Conservation (phyloP, 257 asterid genomes). For the Lycium ferocissimum region DNA sequence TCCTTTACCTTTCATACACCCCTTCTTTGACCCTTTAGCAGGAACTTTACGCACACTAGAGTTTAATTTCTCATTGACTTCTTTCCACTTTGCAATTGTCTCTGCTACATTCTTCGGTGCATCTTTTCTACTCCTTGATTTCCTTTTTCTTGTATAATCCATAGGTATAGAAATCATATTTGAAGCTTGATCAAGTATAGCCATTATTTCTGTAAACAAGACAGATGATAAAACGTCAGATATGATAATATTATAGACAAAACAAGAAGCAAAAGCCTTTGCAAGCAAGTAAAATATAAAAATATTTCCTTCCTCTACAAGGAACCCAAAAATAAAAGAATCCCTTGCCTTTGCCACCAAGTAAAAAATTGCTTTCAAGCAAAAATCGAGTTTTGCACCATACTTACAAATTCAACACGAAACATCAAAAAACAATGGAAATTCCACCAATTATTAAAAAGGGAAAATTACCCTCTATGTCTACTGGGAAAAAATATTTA, state of each 20-base stretch:
- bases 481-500: too few relatives aligned
- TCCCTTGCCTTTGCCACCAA: not conserved
- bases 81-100: conserved; percentile 49
- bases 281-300: not conserved
- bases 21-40: conserved; percentile 54
- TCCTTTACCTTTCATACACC: conserved; percentile 51
- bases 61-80: conserved; percentile 39
- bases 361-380: not conserved
- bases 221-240: not conserved
- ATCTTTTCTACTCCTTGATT: conserved; percentile 39
- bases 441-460: not conserved
- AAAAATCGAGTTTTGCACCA: not conserved
- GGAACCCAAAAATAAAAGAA: not conserved
- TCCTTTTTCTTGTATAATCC: conserved; percentile 41
- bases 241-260: not conserved
- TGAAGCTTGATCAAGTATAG: conserved; percentile 31
- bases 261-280: not conserved
- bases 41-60: conserved; percentile 38
- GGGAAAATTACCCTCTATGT: too few relatives aligned
- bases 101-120: conserved; percentile 36
- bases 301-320: not conserved
- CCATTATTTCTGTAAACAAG: conserved; percentile 29
- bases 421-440: not conserved
- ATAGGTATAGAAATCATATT: conserved; percentile 28
- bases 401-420: not conserved